Conservation (phyloP, 371 early-diverging fungal genomes). For the Saksenaea oblongispora region DNA sequence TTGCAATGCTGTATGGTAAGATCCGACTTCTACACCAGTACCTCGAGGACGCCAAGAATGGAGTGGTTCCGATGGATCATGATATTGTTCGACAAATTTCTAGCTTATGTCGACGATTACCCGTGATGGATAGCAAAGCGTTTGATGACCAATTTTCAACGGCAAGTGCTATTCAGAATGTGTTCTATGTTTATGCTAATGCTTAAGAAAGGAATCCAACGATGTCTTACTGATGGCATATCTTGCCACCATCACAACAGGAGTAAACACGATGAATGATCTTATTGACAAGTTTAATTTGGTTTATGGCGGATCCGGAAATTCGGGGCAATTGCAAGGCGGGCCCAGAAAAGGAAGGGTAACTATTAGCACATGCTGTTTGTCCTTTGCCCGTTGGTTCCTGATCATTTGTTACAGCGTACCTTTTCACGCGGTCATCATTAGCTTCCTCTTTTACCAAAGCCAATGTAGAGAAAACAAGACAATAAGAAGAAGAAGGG, state of each 20-base stretch:
- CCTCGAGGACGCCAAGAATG: conserved; percentile 68
- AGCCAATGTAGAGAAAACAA: background rate
- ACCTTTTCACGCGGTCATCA: background rate
- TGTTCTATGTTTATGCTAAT: background rate
- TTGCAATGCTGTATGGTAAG: conserved; percentile 80
- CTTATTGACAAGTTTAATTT: conserved; percentile 52
- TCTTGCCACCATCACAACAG: conserved; percentile 80
- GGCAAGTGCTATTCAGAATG: conserved; percentile 35
- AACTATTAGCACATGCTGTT: conserved; percentile 6
- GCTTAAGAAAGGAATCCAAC: conserved; percentile 68
- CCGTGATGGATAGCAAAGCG: conserved; percentile 66
- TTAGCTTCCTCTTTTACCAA: background rate
- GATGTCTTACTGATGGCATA: conserved; percentile 80
- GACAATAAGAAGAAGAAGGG: background rate
- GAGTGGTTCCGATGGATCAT: conserved; percentile 69
- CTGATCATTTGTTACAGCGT: background rate
- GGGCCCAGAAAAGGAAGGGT: conserved; percentile 26
- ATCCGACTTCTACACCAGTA: conserved; percentile 72
- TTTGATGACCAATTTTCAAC: conserved; percentile 73
- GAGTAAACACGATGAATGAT: conserved; percentile 71
- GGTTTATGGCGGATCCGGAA: conserved; percentile 27
- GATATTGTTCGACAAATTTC: conserved; percentile 78
- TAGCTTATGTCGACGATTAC: conserved; percentile 71
- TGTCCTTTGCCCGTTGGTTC: background rate
- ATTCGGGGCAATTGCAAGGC: conserved; percentile 4